phyloP scores from a whole-genome alignment of 805 yeast genomes.

The Saccharomycopsis vini region DNA sequence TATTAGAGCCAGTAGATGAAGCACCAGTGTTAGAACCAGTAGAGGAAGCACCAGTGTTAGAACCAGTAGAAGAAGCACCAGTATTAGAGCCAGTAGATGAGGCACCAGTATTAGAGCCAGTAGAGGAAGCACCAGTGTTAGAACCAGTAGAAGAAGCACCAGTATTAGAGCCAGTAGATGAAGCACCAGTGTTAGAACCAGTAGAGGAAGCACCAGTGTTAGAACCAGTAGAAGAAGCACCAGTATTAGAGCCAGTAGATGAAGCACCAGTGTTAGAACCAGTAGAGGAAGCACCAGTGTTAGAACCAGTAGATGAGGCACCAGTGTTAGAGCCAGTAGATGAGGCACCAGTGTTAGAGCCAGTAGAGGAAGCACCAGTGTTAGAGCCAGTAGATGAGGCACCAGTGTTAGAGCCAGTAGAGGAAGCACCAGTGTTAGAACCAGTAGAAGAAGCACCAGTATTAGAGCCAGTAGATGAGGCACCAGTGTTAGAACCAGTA shows the following conservation, averaged over 20 bases:
- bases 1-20: background rate
- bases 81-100: slow-evolving; percentile 4
- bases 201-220: background rate
- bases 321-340: background rate
- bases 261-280: too few relatives aligned
- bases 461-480: background rate
- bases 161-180: background rate
- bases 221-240: slow-evolving; percentile 2
- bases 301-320: slow-evolving; percentile 2
- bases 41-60: too few relatives aligned
- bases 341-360: slow-evolving; percentile 3
- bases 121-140: background rate
- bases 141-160: slow-evolving; percentile 1
- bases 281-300: background rate
- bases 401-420: background rate
- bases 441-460: slow-evolving; percentile 1
- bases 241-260: background rate
- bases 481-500: background rate
- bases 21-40: background rate
- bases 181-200: background rate
- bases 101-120: background rate
- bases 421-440: background rate
- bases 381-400: background rate
- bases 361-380: slow-evolving; percentile 3
- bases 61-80: slow-evolving; percentile 3